phyloP scores from a whole-genome alignment of 2,329 filamentous ascomycete genomes.

The Ophiostoma novo-ulmi region DNA sequence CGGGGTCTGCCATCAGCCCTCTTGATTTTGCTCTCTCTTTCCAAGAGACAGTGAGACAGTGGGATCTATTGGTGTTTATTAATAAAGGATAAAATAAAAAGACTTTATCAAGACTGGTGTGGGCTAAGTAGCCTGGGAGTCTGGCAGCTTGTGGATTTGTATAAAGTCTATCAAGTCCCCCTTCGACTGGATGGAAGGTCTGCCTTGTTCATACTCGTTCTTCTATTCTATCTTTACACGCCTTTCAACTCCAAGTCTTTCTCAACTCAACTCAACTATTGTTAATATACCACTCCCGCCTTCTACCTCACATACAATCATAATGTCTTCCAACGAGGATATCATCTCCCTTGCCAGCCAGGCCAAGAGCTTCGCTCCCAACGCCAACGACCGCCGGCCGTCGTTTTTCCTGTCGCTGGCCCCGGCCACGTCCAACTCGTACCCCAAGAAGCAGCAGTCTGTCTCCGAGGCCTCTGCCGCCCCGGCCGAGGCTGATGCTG shows the following conservation, averaged over 20 bases:
- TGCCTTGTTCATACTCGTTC: not conserved
- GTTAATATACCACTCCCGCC: not conserved
- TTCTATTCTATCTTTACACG: not conserved
- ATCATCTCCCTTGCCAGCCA: conserved; percentile 30
- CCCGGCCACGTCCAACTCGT: conserved; percentile 53
- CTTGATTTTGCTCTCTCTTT: not conserved
- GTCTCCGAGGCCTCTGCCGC: conserved; percentile 29
- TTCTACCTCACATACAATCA: conserved; percentile 10
- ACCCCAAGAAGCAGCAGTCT: conserved; percentile 41
- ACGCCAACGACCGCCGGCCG: conserved; percentile 24
- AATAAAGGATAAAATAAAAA: not conserved
- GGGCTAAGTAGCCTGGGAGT: not conserved
- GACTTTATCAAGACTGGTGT: not conserved
- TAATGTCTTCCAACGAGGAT: conserved; percentile 27
- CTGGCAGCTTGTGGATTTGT: not conserved
- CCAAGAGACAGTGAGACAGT: conserved; percentile 3
- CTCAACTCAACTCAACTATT: not conserved
- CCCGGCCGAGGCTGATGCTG: conserved; percentile 13
- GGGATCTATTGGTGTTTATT: not conserved
- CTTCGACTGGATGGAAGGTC: not conserved
- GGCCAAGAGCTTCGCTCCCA: conserved; percentile 29
- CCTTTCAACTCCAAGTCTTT: not conserved
- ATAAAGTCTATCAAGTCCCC: not conserved
- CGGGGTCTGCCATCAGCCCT: conserved; percentile 19
- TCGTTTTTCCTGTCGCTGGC: conserved; percentile 52